Conservation (phyloP, 2,329 filamentous ascomycete species). For the Colletotrichum cordylinicola region DNA sequence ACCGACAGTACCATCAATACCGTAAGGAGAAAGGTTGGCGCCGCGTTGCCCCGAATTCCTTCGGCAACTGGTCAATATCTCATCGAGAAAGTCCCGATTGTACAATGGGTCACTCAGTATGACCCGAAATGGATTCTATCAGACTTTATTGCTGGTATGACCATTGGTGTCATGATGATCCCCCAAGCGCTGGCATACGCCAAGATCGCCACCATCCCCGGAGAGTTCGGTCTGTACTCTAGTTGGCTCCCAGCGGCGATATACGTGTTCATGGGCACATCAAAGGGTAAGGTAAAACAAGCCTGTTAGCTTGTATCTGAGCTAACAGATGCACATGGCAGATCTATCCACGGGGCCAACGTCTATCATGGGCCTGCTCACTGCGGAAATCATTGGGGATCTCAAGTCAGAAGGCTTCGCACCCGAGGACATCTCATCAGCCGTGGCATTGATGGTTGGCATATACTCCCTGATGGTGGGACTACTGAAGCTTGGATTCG, state of each 20-base stretch:
- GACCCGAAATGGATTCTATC: constrained; percentile 65
- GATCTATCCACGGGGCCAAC: constrained; percentile 69
- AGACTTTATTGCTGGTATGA: constrained; percentile 67
- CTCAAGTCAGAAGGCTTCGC: constrained; percentile 55
- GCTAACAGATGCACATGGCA: constrained; percentile 27
- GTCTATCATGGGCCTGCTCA: constrained; percentile 68
- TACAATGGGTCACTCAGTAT: constrained; percentile 69
- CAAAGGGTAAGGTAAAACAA: constrained; percentile 53
- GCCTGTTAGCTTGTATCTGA: background rate
- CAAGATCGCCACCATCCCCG: constrained; percentile 65
- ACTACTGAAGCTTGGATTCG: constrained; percentile 67
- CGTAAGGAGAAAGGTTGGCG: constrained; percentile 31
- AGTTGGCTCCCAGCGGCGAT: constrained; percentile 63
- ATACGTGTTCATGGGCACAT: constrained; percentile 66
- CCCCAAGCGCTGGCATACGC: constrained; percentile 68
- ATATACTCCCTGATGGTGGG: constrained; percentile 65
- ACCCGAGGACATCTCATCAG: constrained; percentile 62
- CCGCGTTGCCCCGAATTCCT: constrained; percentile 47
- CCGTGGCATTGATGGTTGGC: constrained; percentile 68
- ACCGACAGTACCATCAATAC: constrained; percentile 43
- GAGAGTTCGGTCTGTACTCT: constrained; percentile 65
- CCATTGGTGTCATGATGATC: constrained; percentile 65
- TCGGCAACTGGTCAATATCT: constrained; percentile 60
- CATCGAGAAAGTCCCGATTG: constrained; percentile 64
- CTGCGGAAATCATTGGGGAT: constrained; percentile 63